Evolutionary conservation across 2,329 filamentous ascomycete genomes (phyloP), one percentile per base, ranked within the genome.

Genomic region (Talaromyces sp.): DNA sequence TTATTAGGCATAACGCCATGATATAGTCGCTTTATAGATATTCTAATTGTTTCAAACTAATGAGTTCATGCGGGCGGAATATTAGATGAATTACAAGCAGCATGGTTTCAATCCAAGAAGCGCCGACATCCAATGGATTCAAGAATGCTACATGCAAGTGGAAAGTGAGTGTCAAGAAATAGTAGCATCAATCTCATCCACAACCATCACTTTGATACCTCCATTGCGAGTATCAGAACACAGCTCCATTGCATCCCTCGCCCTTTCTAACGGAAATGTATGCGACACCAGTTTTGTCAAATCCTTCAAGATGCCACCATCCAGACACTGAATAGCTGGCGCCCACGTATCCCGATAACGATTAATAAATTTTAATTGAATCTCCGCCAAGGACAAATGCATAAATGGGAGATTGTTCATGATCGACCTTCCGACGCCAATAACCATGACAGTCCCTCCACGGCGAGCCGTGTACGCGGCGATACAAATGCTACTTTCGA

Each of bases 321-420:
- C 82, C 33, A 91, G 72, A 57, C 85, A 86, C 7, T 84, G 80
- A 39, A 91, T 88, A 0, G 86, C 89, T 0, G 85, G 83, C 0
- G 88, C 88, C 88, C 89, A 91, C 0, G 88, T 90, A 70, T 90
- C 87, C 47, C 84, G 81, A 72, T 90, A 91, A 8, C 89, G 82
- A 73, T 91, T 90, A 72, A 90, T 90, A 76, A 91, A 91, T 43
- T 84, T 85, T 31, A 91, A 79, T 69, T 90, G 82, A 68, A 90
- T 89, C 71, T 89, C 87, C 3, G 85, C 84, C 43, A 89, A 73
- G 3, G 85, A 87, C 22, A 89, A 70, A 71, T 89, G 86, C 87
- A 89, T 89, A 67, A 89, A 89, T 0, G 87, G 87, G 31, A 89
- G 68, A 67, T 89, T 88, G 67, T 90, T 86, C 84, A 89, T 87